phyloP scores from a whole-genome alignment of 2,329 filamentous ascomycete species.

The Neonectria neomacrospora region DNA sequence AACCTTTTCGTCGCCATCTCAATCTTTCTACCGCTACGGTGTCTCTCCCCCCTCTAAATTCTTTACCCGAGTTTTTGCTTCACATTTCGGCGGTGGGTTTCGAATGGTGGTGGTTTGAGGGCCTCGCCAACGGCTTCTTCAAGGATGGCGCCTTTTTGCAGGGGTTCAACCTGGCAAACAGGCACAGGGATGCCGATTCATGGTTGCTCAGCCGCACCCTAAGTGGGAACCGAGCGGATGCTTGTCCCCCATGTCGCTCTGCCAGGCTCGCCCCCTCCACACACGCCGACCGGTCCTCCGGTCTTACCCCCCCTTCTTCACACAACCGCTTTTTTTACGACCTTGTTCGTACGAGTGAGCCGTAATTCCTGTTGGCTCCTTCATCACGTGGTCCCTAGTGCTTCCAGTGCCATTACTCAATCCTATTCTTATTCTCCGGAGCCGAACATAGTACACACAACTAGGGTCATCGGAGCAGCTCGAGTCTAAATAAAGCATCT shows the following conservation, averaged over 20 bases:
- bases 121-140: conserved; percentile 9
- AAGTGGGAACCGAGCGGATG: conserved; percentile 22
- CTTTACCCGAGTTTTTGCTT: too few species aligned
- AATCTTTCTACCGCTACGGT: too few species aligned
- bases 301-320: not conserved
- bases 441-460: not conserved
- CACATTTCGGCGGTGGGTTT: too few species aligned
- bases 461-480: not conserved
- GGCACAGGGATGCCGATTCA: conserved; percentile 15
- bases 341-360: not conserved
- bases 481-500: conserved; percentile 19
- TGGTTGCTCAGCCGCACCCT: conserved; percentile 26
- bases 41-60: too few species aligned
- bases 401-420: not conserved
- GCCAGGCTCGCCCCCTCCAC: conserved; percentile 1
- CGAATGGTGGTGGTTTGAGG: too few species aligned
- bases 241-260: conserved; percentile 20
- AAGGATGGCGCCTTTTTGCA: not conserved
- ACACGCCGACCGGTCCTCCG: not conserved
- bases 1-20: too few species aligned
- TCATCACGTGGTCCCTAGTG: conserved; percentile 2
- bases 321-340: conserved; percentile 3
- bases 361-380: not conserved
- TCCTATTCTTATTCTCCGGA: not conserved
- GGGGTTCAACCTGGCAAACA: conserved; percentile 1